These are phyloP conservation scores for Phlyctochytrium bullatum DNA, from an alignment of 192 early-diverging fungal genomes.

Conservation along the genomic window DNA sequence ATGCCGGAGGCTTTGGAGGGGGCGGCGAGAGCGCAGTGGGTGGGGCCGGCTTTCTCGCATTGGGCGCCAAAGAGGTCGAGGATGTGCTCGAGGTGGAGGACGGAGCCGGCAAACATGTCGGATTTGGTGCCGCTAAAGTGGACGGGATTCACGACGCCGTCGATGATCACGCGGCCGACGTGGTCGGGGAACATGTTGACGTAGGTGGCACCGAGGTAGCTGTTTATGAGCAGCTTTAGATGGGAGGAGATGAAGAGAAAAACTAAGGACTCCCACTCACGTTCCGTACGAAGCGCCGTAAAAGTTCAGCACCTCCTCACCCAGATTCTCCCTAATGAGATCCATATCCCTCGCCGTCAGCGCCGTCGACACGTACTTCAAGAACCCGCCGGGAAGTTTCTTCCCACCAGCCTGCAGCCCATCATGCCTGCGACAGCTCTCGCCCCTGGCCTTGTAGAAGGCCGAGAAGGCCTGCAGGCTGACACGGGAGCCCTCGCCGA, in stretches of 20 bases:
- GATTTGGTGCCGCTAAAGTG: neutral
- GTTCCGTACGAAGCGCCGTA: slow-evolving; percentile 34
- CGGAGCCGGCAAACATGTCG: slow-evolving; percentile 1
- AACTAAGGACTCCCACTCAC: slow-evolving; percentile 5
- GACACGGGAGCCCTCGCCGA: neutral
- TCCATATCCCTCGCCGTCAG: slow-evolving; percentile 37
- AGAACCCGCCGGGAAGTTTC: slow-evolving; percentile 1
- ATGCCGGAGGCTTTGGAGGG: neutral
- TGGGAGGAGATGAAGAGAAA: neutral
- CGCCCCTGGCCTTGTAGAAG: slow-evolving; percentile 6
- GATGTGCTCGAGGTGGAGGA: slow-evolving; percentile 17
- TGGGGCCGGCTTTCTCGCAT: slow-evolving; percentile 36
- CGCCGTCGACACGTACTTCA: slow-evolving; percentile 10
- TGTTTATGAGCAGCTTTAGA: neutral
- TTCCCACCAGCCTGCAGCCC: neutral
- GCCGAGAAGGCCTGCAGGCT: neutral
- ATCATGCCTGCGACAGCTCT: slow-evolving; percentile 4
- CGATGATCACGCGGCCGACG: slow-evolving; percentile 33
- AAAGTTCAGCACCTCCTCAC: slow-evolving; percentile 22
- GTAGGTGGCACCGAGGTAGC: slow-evolving; percentile 32
- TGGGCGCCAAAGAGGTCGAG: slow-evolving; percentile 24
- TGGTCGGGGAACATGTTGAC: slow-evolving; percentile 39
- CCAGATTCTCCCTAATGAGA: slow-evolving; percentile 25
- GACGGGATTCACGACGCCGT: slow-evolving; percentile 36
- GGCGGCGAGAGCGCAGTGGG: slow-evolving; percentile 34